phyloP scores from a whole-genome alignment of 208 protist species.

The Vickermania spadyakhi region DNA sequence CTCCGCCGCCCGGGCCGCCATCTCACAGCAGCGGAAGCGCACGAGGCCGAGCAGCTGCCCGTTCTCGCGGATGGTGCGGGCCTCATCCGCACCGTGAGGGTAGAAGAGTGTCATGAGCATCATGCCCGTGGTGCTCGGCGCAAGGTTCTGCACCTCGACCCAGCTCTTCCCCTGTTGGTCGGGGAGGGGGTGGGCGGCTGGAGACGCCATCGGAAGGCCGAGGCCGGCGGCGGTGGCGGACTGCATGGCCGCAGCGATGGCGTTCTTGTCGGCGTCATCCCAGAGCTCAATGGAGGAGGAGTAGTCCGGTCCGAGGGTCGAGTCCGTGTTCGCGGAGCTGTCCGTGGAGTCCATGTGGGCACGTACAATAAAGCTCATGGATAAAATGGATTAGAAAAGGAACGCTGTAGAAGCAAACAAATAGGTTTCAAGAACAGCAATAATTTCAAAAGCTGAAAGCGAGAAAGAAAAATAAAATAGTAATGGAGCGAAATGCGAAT shows the following conservation, averaged over 20 bases:
- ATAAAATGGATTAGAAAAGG: no score
- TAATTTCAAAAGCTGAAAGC: no score
- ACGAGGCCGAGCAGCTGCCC: conserved; percentile 47
- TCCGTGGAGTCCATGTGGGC: not conserved
- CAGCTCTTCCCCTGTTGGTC: conserved; percentile 26
- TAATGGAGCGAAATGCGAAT: no score
- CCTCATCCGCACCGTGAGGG: conserved; percentile 74
- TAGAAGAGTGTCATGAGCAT: conserved; percentile 73
- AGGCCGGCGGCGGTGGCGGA: not conserved
- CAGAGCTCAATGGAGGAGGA: not conserved
- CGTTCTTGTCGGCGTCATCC: not conserved
- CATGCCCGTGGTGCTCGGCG: conserved; percentile 32
- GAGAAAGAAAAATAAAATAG: no score
- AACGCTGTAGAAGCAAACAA: no score
- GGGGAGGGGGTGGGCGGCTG: not conserved
- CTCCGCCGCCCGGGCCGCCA: conserved; percentile 49
- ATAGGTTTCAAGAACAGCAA: no score
- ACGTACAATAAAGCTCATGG: not conserved
- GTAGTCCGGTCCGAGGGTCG: not conserved
- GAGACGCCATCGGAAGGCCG: not conserved
- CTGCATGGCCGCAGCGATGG: not conserved
- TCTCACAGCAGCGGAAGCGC: conserved; percentile 56
- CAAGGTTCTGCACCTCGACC: conserved; percentile 51
- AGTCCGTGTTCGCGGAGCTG: not conserved
- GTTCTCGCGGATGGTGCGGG: conserved; percentile 40